A percentile compares a stretch with the other conserved stretches of the same genome.
These are phyloP conservation scores for Cynanchum wilfordii DNA, from an alignment of 257 asterid genomes.

Conservation along the genomic window DNA sequence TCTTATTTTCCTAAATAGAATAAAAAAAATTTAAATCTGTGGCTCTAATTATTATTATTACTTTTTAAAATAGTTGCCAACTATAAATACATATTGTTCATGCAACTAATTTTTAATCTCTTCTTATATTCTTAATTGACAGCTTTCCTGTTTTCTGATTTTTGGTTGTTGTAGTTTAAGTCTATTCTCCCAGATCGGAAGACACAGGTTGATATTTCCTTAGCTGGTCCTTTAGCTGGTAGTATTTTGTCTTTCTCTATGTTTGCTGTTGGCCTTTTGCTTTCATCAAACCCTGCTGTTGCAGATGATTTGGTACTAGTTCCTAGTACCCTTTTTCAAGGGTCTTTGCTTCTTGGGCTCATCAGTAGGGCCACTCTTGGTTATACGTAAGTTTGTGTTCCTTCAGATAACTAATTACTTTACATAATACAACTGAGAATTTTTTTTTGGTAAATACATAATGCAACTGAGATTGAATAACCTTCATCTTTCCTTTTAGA, in stretches of 20 bases:
- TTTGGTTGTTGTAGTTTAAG: conserved; percentile 65
- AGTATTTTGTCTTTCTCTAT: conserved; percentile 77
- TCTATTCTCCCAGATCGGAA: conserved; percentile 95
- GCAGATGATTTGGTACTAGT: conserved; percentile 86
- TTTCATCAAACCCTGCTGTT: conserved; percentile 70
- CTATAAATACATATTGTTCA: neutral
- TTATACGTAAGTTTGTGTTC: conserved; percentile 51
- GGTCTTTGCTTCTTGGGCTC: conserved; percentile 95
- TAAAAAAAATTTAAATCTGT: neutral
- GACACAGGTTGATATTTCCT: conserved; percentile 77
- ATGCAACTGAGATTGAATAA: neutral
- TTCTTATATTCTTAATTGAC: neutral
- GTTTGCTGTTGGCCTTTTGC: conserved; percentile 77
- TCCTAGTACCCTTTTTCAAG: conserved; percentile 94
- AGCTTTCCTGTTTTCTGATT: conserved; percentile 2
- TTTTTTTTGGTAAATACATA: no score
- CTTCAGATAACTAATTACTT: neutral
- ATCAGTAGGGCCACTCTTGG: conserved; percentile 80
- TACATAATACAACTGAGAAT: neutral
- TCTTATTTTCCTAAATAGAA: neutral
- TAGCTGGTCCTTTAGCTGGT: conserved; percentile 91
- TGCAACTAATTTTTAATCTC: neutral
- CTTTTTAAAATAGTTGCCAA: neutral
- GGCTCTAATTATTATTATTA: neutral
- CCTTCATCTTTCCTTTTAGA: neutral